phyloP scores from a whole-genome alignment of 148 eudicot genomes.

The Fagopyrum tataricum region DNA sequence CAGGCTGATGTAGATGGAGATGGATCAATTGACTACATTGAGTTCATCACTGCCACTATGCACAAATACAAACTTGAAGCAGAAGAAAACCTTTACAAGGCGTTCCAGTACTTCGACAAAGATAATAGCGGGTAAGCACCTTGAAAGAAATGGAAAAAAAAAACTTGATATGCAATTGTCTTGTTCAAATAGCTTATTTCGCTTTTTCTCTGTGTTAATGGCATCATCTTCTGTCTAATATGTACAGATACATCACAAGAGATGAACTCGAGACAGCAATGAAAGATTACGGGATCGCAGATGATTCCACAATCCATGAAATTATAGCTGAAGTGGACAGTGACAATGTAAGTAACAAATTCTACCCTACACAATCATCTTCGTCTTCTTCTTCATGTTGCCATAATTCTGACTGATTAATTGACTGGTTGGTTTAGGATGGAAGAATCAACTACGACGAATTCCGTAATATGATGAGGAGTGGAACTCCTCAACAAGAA shows the following conservation, averaged over 20 bases:
- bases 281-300: constrained; percentile 82
- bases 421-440: constrained; percentile 33
- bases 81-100: constrained; percentile 73
- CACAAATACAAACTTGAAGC: constrained; percentile 76
- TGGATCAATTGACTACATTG: constrained; percentile 87
- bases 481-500: constrained; percentile 48
- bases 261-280: constrained; percentile 86
- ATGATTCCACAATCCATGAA: constrained; percentile 63
- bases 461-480: constrained; percentile 85
- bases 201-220: background rate
- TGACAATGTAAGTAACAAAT: constrained; percentile 53
- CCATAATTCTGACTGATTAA: background rate
- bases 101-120: constrained; percentile 71
- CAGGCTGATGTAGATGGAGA: constrained; percentile 94
- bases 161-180: background rate
- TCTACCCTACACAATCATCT: background rate
- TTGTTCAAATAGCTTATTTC: background rate
- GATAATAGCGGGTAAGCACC: constrained; percentile 67
- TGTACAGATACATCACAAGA: constrained; percentile 58
- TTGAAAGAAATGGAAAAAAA: background rate
- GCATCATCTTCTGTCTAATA: background rate
- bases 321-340: constrained; percentile 79
- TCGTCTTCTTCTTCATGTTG: background rate
- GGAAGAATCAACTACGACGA: constrained; percentile 83
- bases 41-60: constrained; percentile 89